These are phyloP conservation scores for Cyberlindnera maclurae DNA, from an alignment of 805 yeast genomes.

Conservation along the genomic window DNA sequence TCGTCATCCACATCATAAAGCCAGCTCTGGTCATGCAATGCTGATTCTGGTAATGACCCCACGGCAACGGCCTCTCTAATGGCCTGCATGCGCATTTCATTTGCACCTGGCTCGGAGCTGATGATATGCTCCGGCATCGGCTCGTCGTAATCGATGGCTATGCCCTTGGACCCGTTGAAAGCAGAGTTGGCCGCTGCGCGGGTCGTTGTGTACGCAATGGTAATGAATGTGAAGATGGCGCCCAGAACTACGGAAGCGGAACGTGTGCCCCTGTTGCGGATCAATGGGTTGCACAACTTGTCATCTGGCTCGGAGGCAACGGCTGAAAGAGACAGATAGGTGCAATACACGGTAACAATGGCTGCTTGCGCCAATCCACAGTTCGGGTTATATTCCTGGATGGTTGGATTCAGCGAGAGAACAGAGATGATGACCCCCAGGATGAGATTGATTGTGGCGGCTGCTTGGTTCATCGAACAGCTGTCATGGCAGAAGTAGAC, in stretches of 20 bases:
- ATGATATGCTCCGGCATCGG: constrained; percentile 28
- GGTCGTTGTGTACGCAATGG: constrained; percentile 95
- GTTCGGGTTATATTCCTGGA: constrained; percentile 89
- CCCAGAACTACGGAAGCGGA: constrained; percentile 84
- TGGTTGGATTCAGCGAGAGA: constrained; percentile 69
- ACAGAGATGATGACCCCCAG: constrained; percentile 57
- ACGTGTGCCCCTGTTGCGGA: constrained; percentile 84
- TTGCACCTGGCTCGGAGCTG: constrained; percentile 47
- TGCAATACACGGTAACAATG: constrained; percentile 90
- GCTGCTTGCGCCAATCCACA: constrained; percentile 96
- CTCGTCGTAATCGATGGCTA: constrained; percentile 26
- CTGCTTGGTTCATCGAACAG: constrained; percentile 85
- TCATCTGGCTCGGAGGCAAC: constrained; percentile 97
- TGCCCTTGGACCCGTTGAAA: constrained; percentile 38
- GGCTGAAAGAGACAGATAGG: constrained; percentile 85
- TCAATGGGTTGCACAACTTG: constrained; percentile 81
- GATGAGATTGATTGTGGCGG: constrained; percentile 70
- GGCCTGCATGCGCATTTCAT: constrained; percentile 80
- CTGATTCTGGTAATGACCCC: constrained; percentile 92
- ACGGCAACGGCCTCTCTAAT: constrained; percentile 92
- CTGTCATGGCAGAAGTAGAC: constrained; percentile 73
- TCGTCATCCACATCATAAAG: constrained; percentile 37
- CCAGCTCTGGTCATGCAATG: constrained; percentile 67
- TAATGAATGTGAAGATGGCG: constrained; percentile 87
- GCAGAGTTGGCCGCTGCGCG: constrained; percentile 87